phyloP scores from a whole-genome alignment of 345 rosid genomes.

The Hirschfeldia incana region DNA sequence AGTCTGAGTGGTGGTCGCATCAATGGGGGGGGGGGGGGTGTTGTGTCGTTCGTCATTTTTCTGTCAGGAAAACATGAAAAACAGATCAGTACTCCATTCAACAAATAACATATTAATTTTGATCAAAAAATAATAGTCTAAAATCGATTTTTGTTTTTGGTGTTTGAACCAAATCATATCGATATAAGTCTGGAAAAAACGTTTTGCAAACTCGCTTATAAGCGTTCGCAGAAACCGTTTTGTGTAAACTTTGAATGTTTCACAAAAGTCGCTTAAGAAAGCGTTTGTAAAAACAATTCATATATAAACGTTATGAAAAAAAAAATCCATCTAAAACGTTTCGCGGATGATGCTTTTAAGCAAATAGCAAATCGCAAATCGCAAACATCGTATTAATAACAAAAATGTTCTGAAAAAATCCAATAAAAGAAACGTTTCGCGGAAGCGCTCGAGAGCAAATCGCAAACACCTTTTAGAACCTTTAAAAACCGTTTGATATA shows the following conservation, averaged over 20 bases:
- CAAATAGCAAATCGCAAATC: too few relatives aligned
- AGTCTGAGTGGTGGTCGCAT: background rate
- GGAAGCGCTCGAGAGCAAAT: too few relatives aligned
- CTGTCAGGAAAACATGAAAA: background rate
- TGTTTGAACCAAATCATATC: background rate
- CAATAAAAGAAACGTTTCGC: too few relatives aligned
- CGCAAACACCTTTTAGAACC: too few relatives aligned
- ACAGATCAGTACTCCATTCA: background rate
- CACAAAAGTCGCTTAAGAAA: background rate
- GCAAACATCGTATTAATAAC: too few relatives aligned
- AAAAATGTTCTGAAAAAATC: too few relatives aligned
- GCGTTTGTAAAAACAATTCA: background rate
- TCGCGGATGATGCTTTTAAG: too few relatives aligned
- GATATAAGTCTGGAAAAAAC: background rate
- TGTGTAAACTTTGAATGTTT: background rate
- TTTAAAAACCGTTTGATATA: too few relatives aligned
- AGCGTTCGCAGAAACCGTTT: background rate
- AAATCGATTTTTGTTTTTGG: background rate
- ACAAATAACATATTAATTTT: too few relatives aligned
- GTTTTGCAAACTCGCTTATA: background rate
- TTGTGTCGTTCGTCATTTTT: background rate
- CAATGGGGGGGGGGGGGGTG: too few relatives aligned
- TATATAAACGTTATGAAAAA: too few relatives aligned
- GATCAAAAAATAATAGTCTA: background rate
- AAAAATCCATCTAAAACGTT: too few relatives aligned